Conservation (phyloP, 768 basidiomycete species). For the Pluteus cervinus region DNA sequence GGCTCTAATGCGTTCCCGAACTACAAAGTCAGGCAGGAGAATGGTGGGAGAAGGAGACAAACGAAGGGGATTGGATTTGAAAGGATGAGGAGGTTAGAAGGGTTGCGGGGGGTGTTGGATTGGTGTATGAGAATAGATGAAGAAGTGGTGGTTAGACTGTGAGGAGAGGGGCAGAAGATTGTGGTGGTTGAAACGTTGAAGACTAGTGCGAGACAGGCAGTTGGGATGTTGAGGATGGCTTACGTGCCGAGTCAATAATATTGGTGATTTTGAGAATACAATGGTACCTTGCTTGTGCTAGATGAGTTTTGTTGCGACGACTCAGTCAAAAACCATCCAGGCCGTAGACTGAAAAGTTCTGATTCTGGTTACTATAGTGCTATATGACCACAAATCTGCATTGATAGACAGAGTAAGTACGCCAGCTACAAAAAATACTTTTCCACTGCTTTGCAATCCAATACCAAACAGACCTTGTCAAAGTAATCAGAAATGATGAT, state of each 20-base stretch:
- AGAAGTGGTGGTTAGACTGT: slow-evolving; percentile 6
- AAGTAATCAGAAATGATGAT: too few relatives aligned
- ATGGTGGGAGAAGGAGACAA: slow-evolving; percentile 56
- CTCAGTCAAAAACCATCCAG: too few relatives aligned
- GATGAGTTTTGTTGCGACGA: too few relatives aligned
- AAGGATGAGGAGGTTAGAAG: slow-evolving; percentile 40
- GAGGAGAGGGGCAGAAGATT: slow-evolving; percentile 15
- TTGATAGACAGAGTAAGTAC: too few relatives aligned
- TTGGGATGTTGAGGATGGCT: slow-evolving; percentile 25
- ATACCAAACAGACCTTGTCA: too few relatives aligned
- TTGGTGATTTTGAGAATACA: too few relatives aligned
- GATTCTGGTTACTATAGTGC: too few relatives aligned
- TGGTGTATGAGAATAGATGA: slow-evolving; percentile 30
- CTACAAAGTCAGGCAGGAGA: slow-evolving; percentile 38
- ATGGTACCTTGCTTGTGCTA: too few relatives aligned
- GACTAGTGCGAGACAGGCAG: slow-evolving; percentile 25
- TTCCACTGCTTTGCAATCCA: too few relatives aligned
- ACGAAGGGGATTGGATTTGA: slow-evolving; percentile 44
- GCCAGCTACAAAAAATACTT: too few relatives aligned
- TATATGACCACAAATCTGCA: too few relatives aligned
- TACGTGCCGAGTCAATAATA: slow-evolving; percentile 22
- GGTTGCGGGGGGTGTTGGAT: slow-evolving; percentile 39
- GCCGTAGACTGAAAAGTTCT: too few relatives aligned
- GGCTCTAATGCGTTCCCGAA: slow-evolving; percentile 44
- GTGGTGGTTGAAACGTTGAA: slow-evolving; percentile 16